Conservation (phyloP, 148 eudicot genomes). For the Nepenthes mirabilis region DNA sequence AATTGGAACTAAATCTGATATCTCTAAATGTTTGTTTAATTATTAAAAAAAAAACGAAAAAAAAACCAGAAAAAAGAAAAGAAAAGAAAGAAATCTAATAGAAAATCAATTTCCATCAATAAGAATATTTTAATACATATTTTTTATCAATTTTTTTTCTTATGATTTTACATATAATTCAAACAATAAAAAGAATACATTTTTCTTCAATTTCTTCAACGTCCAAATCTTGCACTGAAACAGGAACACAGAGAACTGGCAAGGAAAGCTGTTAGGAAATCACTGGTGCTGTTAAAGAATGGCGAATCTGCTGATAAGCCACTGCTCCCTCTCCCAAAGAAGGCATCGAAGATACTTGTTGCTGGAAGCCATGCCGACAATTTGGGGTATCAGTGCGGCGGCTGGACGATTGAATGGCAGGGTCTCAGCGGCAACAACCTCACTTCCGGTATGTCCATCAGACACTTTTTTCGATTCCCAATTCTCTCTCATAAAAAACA, state of each 20-base stretch:
- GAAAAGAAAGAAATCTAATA: no score
- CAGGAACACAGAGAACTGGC: slow-evolving; percentile 43
- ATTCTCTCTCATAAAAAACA: no score
- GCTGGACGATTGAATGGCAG: slow-evolving; percentile 51
- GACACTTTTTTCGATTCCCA: neutral
- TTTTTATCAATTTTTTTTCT: neutral
- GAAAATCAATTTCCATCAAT: no score
- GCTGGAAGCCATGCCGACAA: slow-evolving; percentile 43
- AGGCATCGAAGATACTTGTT: slow-evolving; percentile 30
- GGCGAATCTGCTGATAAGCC: slow-evolving; percentile 17
- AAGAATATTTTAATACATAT: no score
- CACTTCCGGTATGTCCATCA: slow-evolving; percentile 25
- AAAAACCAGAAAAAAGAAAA: no score
- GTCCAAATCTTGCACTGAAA: neutral
- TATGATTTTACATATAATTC: neutral
- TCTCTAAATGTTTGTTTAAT: no score
- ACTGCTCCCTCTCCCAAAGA: slow-evolving; percentile 39
- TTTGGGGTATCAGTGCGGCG: slow-evolving; percentile 51
- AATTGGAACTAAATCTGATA: no score
- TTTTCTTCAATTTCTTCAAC: neutral
- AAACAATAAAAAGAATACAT: neutral
- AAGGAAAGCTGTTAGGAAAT: slow-evolving; percentile 46
- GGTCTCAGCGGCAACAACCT: slow-evolving; percentile 31
- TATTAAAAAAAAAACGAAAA: no score
- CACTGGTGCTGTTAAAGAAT: slow-evolving; percentile 41